These are phyloP conservation scores for Nymphaea colorata DNA, from an alignment of 164 flowering plant species.

Conservation along the genomic window DNA sequence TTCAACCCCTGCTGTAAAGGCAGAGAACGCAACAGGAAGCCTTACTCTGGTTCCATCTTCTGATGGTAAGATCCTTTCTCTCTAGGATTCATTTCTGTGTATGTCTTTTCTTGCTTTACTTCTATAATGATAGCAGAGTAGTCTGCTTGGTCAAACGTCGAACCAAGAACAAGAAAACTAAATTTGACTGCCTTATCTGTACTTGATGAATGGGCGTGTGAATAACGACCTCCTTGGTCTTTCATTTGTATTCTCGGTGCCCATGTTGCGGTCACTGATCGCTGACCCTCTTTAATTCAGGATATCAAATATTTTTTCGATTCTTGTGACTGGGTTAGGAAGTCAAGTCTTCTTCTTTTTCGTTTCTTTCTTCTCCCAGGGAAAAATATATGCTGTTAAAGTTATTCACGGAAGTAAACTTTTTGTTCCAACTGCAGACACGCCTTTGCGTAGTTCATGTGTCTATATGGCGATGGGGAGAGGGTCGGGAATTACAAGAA, in stretches of 20 bases:
- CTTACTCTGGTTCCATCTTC: constrained; percentile 23
- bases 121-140: neutral
- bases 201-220: neutral
- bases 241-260: neutral
- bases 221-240: neutral
- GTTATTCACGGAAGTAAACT: neutral
- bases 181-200: neutral
- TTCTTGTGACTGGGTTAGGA: no score
- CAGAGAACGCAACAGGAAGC: constrained; percentile 15
- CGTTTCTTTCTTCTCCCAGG: no score
- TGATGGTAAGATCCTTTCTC: constrained; percentile 26
- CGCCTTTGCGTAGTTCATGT: neutral
- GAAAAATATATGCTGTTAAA: no score
- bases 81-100: neutral
- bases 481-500: constrained; percentile 8
- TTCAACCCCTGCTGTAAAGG: constrained; percentile 20
- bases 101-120: neutral
- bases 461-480: constrained; percentile 12
- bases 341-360: no score
- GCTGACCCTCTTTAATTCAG: neutral
- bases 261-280: neutral
- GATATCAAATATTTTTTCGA: neutral
- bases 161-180: neutral
- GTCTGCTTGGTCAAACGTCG: neutral
- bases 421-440: neutral